These are phyloP conservation scores for Betula pendula DNA, from an alignment of 306 rosid species.

Conservation along the genomic window DNA sequence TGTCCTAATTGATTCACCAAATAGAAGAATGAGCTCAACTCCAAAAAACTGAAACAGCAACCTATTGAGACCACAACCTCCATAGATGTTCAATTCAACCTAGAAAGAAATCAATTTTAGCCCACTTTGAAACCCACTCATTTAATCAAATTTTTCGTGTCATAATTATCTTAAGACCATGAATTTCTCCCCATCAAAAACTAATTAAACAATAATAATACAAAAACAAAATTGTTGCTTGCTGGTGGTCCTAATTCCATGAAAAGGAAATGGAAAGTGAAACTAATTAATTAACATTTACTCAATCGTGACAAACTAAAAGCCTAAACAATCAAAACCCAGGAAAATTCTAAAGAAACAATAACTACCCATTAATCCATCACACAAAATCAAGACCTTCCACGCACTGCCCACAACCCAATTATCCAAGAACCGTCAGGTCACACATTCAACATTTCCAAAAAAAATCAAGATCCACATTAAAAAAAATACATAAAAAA, in stretches of 20 bases:
- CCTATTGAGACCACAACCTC: not conserved
- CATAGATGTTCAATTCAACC: slow-evolving; percentile 10
- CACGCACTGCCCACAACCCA: not conserved
- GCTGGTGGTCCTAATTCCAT: not conserved
- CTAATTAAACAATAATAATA: not conserved
- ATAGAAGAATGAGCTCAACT: slow-evolving; percentile 8
- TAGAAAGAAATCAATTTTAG: not conserved
- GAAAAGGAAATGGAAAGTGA: not conserved
- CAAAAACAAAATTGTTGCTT: not conserved
- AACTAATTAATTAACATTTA: not conserved
- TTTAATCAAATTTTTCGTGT: slow-evolving; percentile 10
- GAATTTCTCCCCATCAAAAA: not conserved
- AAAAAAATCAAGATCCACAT: too few relatives aligned
- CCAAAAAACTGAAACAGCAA: slow-evolving; percentile 11
- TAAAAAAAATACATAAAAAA: not conserved
- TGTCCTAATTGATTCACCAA: slow-evolving; percentile 1
- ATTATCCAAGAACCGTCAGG: not conserved
- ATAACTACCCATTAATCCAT: not conserved
- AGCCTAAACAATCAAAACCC: not conserved
- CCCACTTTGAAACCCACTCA: not conserved
- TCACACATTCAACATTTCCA: not conserved
- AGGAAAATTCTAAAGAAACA: not conserved
- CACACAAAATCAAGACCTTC: too few relatives aligned
- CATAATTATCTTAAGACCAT: not conserved
- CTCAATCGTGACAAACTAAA: not conserved